Percentiles rank a stretch among this genome's conserved stretches.
These are phyloP conservation scores for Linum tenue DNA, from an alignment of 345 rosid species.

Conservation along the genomic window DNA sequence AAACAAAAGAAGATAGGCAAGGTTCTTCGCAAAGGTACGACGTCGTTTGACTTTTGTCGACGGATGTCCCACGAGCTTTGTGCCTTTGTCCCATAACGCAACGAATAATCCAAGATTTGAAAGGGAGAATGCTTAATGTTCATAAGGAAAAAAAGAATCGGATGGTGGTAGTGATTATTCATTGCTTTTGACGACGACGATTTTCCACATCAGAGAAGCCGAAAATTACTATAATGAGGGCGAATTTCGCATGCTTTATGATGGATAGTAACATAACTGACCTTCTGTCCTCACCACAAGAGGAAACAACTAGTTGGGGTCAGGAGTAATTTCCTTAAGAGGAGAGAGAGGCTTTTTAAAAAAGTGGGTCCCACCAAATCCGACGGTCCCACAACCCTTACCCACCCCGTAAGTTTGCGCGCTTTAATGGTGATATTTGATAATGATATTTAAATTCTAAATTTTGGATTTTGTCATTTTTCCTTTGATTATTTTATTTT, in stretches of 20 bases:
- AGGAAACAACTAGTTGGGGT: neutral
- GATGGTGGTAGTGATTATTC: conserved; percentile 11
- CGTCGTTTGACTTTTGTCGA: neutral
- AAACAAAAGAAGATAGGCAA: no score
- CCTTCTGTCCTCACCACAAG: neutral
- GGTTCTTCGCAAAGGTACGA: neutral
- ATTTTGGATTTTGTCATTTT: neutral
- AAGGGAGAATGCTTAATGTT: neutral
- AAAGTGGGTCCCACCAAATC: conserved; percentile 21
- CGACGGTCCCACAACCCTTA: conserved; percentile 20
- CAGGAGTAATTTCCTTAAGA: neutral
- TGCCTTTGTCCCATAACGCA: neutral
- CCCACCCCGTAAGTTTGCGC: conserved; percentile 26
- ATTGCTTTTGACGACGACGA: conserved; percentile 22
- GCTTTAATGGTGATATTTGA: conserved; percentile 29
- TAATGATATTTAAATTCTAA: neutral
- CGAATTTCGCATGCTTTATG: conserved; percentile 4
- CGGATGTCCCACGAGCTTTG: neutral
- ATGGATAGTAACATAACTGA: neutral
- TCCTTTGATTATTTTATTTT: neutral
- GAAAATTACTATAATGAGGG: no score
- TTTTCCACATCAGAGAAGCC: conserved; percentile 13
- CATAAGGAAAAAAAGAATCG: conserved; percentile 1
- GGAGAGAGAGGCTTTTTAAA: no score
- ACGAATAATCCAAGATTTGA: neutral